Base-by-base conservation (phyloP, 2,329 filamentous ascomycete genomes). In the Lecanoromycetidae sp. region DNA sequence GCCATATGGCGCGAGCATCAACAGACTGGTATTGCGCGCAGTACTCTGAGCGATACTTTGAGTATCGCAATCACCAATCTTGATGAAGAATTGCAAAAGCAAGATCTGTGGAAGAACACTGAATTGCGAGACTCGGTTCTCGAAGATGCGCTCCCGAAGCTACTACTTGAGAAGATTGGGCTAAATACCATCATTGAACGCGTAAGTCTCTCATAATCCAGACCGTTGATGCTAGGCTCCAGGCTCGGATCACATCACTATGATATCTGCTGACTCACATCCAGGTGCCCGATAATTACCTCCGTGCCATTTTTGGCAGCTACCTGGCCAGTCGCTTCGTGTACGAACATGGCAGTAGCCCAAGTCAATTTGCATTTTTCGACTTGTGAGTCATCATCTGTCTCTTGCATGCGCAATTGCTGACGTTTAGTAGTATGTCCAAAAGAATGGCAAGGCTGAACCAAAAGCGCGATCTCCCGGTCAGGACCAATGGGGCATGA, bases 351-450 rank as follows among this genome's bases (percentile, higher is more conserved):
- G 91, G 91, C 59, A 88, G 87, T 63, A 82, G 78, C 56, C 88
- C 91, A 4, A 91, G 83, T 70, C 90, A 95, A 60, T 96, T 98
- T 70, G 87, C 90, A 32, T 98, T 98, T 74, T 98, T 94, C 67
- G 87, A 94, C 63, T 98, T 96, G 84, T 88, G 71, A 79, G 84
- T 82, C 5, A 22, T 15, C 12, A 13, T 23, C 29, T 41, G 13
- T 29, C 8, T 10, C 13, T 20, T 26, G 7, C 4, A 8, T 39
- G 13, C 10, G 7, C 3, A 19, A 22, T 4, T 5, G 19, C 50
- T 48, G 48, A 59, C 60, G 38, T 30, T 26, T 35, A 8, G 56
- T 53, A 81, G 77, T 60, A 82, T 82, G 79, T 77, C 77, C 19
- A 79, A 75, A 67, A 71, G 75, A 55, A 75, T 79, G 70, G 66